These are phyloP conservation scores for Xerocomellus amylosporus DNA, from an alignment of 768 basidiomycete genomes.

Conservation along the genomic window DNA sequence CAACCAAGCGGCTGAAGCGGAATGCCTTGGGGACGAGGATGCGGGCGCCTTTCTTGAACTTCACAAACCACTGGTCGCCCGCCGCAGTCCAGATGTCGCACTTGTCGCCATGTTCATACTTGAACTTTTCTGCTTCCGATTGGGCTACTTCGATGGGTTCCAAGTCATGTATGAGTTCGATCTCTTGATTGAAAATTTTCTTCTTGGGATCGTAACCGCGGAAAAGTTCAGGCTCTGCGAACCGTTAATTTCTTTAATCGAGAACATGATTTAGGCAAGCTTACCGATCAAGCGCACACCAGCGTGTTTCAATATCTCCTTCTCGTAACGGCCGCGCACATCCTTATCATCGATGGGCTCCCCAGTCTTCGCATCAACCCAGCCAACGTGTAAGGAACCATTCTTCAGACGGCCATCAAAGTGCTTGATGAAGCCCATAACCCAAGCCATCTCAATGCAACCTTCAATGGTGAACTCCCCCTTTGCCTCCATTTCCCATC, in stretches of 20 bases:
- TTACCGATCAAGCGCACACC: constrained; percentile 93
- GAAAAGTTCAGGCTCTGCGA: constrained; percentile 92
- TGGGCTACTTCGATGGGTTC: constrained; percentile 94
- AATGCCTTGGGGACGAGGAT: constrained; percentile 93
- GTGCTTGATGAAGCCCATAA: constrained; percentile 98
- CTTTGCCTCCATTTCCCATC: constrained; percentile 99
- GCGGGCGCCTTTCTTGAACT: constrained; percentile 97
- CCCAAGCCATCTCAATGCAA: constrained; percentile 99
- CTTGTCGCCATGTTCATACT: constrained; percentile 93
- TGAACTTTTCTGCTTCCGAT: constrained; percentile 91
- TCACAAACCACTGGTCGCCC: constrained; percentile 95
- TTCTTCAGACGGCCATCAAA: constrained; percentile 96
- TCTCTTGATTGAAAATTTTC: constrained; percentile 96
- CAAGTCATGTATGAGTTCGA: constrained; percentile 94
- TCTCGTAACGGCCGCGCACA: constrained; percentile 89
- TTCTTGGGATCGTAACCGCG: constrained; percentile 96
- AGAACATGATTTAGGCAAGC: constrained; percentile 18
- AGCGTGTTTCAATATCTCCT: constrained; percentile 85
- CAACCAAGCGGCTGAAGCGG: constrained; percentile 90
- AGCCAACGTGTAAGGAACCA: constrained; percentile 91
- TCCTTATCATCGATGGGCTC: constrained; percentile 99
- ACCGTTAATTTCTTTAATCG: constrained; percentile 10
- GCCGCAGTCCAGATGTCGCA: constrained; percentile 93
- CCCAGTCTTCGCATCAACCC: constrained; percentile 91
- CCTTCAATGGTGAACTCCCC: constrained; percentile 98